These are phyloP conservation scores for Cyphellophora attinorum DNA, from an alignment of 2,329 filamentous ascomycete genomes.

Conservation along the genomic window DNA sequence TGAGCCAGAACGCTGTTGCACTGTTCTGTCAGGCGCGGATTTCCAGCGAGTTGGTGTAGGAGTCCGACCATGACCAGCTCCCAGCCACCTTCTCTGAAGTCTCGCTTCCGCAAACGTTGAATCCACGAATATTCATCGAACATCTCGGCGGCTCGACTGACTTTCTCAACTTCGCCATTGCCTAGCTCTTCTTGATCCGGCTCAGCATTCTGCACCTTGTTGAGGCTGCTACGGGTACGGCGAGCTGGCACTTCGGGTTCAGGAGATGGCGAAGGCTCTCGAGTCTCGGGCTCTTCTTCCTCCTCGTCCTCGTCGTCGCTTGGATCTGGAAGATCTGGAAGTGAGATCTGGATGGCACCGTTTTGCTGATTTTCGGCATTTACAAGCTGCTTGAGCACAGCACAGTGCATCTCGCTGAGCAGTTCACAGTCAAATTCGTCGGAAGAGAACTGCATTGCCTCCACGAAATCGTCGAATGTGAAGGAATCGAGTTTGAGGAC, in stretches of 20 bases:
- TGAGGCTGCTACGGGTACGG: constrained; percentile 75
- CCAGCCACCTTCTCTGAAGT: constrained; percentile 84
- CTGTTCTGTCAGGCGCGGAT: constrained; percentile 55
- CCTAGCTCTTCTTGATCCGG: constrained; percentile 34
- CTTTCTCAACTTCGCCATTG: constrained; percentile 22
- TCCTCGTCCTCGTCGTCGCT: constrained; percentile 58
- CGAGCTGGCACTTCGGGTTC: constrained; percentile 62
- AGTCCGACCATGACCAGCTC: constrained; percentile 80
- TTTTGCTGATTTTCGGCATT: constrained; percentile 59
- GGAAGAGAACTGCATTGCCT: constrained; percentile 71
- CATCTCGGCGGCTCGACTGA: constrained; percentile 59
- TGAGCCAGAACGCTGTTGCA: constrained; percentile 73
- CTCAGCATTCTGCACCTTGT: constrained; percentile 64
- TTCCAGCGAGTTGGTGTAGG: constrained; percentile 72
- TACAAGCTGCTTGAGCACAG: constrained; percentile 78
- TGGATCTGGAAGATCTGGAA: constrained; percentile 66
- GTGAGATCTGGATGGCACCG: constrained; percentile 67
- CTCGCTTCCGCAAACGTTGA: constrained; percentile 68
- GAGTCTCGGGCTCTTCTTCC: constrained; percentile 46
- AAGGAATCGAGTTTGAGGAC: constrained; percentile 93
- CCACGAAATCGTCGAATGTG: constrained; percentile 91
- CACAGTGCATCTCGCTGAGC: constrained; percentile 83
- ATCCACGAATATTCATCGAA: constrained; percentile 71
- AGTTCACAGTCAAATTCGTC: constrained; percentile 70
- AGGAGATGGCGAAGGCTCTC: constrained; percentile 49